Base-by-base conservation (phyloP, 805 yeast species). In the Candida qinlingensis region DNA sequence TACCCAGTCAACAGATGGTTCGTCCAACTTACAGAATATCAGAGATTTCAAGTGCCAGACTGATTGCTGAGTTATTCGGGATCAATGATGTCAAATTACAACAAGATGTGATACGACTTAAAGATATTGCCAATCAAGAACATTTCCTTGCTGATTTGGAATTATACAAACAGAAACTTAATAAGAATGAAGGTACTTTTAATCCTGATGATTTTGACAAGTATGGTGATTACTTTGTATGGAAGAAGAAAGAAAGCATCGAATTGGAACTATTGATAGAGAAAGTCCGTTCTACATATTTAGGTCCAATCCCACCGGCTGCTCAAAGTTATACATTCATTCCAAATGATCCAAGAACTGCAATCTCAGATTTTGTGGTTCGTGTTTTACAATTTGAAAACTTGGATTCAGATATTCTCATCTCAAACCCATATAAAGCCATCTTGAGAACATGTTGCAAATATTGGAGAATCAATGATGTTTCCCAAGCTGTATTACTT, bases 401-500 rank as follows among this genome's bases (percentile, higher is more conserved):
- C 5, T 31, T 41, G 3, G 37, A 45, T 19, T 43, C 55, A 10
- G 56, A 47, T 9, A 19, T 50, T 2, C 42, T 69, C 19, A 53
- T 75, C n/a, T 66, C 81, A 1, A 77, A 76, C 50, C 61, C 70
- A 13, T 68, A 78, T 0, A 60, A 65, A 7, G 71, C 69, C 41
- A 61, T 84, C 10, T 56, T 84, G 4, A 62, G 59, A 1, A 61
- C 70, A 12, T 76, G 79, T 46, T 67, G 79, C 6, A 71, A 68
- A 38, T 69, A 77, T 46, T 86, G 94, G 94, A 67, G 85, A 49
- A 62, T 84, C 5, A 75, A 74, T 50, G 62, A 61, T 6, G 67
- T 80, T 0, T 70, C 87, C 0, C 65, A 76, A 43, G 76, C 80
- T 0, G 70, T 76, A 0, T 55, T 78, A 7, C 50, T 81, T 6